Percentiles rank a stretch among this genome's conserved stretches.
Evolutionary conservation across 805 yeast species (phyloP).

Genomic region (Candida ascalaphidarum): DNA sequence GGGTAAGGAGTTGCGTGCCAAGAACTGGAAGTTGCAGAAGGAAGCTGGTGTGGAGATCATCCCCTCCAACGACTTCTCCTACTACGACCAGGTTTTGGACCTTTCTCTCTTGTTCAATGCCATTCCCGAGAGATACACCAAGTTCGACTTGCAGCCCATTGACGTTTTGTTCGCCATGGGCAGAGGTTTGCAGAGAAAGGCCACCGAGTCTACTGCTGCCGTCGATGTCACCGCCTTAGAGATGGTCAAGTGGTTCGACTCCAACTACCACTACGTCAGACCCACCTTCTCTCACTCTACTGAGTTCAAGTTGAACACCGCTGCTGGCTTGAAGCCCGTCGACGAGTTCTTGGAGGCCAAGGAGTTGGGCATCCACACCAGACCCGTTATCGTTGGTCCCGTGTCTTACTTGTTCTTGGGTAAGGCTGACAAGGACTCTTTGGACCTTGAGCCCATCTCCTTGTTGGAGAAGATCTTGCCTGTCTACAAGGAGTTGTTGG

Average conservation of each 20-base stretch:
- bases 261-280: conserved; percentile 99
- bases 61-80: conserved; percentile 96
- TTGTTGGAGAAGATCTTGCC: conserved; percentile 86
- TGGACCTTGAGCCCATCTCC: conserved; percentile 88
- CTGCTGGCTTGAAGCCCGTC: conserved; percentile 83
- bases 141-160: conserved; percentile 78
- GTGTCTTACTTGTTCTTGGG: conserved; percentile 91
- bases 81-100: conserved; percentile 95
- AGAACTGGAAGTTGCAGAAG: conserved; percentile 97
- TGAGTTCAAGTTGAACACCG: conserved; percentile 79
- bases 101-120: conserved; percentile 88
- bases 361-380: conserved; percentile 89
- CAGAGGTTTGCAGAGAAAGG: conserved; percentile 98
- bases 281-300: conserved; percentile 97
- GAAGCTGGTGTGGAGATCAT: conserved; percentile 95
- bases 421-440: conserved; percentile 97
- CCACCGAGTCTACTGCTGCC: conserved; percentile 76
- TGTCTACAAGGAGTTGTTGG: conserved; percentile 81
- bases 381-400: conserved; percentile 97
- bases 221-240: conserved; percentile 98
- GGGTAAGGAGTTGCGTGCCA: conserved; percentile 91
- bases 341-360: conserved; percentile 98
- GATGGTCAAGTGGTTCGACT: conserved; percentile 99
- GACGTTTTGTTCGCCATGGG: conserved; percentile 99
- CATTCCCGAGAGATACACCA: conserved; percentile 94